phyloP scores from a whole-genome alignment of 2,329 filamentous ascomycete genomes.

The Fusarium cyanostomum region DNA sequence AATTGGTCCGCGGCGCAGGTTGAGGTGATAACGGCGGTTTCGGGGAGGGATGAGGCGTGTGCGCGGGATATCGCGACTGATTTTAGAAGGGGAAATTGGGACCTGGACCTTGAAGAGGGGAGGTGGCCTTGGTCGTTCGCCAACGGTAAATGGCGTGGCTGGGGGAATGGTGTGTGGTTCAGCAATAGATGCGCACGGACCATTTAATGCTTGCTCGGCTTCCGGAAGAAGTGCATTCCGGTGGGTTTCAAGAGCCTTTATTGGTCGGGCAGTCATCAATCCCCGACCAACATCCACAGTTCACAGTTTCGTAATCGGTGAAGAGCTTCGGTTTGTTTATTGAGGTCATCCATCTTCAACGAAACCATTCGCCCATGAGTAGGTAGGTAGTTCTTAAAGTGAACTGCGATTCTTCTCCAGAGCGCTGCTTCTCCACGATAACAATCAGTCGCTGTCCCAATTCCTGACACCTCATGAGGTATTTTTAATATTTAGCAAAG shows the following conservation, averaged over 20 bases:
- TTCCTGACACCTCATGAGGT: no score
- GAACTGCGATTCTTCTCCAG: no score
- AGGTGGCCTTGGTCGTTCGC: slow-evolving; percentile 41
- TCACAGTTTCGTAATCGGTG: no score
- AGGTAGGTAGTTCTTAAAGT: no score
- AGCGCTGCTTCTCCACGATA: no score
- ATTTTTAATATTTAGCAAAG: no score
- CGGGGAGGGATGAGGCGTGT: slow-evolving; percentile 36
- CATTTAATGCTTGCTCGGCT: neutral
- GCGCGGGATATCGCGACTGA: slow-evolving; percentile 41
- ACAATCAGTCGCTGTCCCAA: no score
- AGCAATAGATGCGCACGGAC: neutral
- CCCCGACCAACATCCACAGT: slow-evolving; percentile 16
- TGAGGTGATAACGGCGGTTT: slow-evolving; percentile 37
- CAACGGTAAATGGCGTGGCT: slow-evolving; percentile 53
- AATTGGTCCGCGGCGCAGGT: slow-evolving; percentile 40
- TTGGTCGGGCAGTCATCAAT: slow-evolving; percentile 17
- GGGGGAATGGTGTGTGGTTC: slow-evolving; percentile 40
- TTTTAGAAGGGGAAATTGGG: slow-evolving; percentile 43
- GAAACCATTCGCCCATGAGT: no score
- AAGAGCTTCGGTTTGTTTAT: neutral
- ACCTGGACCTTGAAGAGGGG: slow-evolving; percentile 43
- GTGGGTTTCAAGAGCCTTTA: neutral
- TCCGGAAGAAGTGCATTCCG: neutral
- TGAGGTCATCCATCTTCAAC: neutral